These are phyloP conservation scores for Aspergillus nomiae DNA, from an alignment of 2,329 filamentous ascomycete genomes.

Conservation along the genomic window DNA sequence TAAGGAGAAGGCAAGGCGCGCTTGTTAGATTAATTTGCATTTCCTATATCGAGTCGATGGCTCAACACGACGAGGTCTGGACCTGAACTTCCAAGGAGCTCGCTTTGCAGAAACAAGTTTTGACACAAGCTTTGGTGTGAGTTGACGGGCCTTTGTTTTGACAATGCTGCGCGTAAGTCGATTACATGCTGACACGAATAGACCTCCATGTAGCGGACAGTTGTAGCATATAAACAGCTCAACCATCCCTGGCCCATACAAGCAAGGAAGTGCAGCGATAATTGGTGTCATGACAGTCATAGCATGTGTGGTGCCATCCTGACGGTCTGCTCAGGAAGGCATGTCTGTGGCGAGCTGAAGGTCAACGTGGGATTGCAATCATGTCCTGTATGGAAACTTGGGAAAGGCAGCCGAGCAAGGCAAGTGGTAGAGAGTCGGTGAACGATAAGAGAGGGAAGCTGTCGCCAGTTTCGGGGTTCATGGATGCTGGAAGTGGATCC, in stretches of 20 bases:
- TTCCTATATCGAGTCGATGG: neutral
- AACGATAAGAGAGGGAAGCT: neutral
- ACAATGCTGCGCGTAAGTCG: neutral
- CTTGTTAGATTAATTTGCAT: neutral
- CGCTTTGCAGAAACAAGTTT: neutral
- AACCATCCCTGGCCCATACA: neutral
- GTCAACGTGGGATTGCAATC: neutral
- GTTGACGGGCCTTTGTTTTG: neutral
- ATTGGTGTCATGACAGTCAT: neutral
- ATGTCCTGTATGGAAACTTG: neutral
- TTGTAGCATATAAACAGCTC: neutral
- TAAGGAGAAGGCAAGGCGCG: neutral
- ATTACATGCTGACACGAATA: neutral
- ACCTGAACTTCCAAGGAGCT: neutral
- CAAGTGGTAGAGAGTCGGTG: neutral
- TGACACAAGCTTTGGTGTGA: neutral
- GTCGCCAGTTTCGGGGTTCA: neutral
- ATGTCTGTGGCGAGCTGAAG: neutral
- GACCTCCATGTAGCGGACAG: neutral
- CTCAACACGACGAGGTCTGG: neutral
- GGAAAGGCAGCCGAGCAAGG: neutral
- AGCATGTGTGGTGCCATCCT: neutral
- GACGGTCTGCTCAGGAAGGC: neutral
- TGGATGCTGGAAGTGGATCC: neutral
- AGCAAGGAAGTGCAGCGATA: neutral